Evolutionary conservation across 2,329 filamentous ascomycete species (phyloP).

Genomic region (Calonectria naviculata): DNA sequence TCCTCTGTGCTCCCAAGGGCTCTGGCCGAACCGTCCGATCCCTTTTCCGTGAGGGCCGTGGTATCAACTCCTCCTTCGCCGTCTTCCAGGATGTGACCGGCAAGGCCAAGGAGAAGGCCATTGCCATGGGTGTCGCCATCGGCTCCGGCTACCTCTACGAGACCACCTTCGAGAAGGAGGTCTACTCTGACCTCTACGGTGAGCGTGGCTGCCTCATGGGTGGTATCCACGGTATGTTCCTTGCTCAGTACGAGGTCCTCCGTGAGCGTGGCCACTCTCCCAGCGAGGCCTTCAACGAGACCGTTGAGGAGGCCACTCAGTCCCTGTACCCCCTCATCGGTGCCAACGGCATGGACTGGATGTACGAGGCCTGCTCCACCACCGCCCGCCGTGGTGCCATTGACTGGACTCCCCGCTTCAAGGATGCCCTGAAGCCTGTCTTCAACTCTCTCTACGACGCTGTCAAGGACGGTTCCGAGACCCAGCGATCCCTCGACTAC

Average conservation of each 20-base stretch:
- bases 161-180: slow-evolving; percentile 99
- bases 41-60: slow-evolving; percentile 98
- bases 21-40: slow-evolving; percentile 98
- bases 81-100: slow-evolving; percentile 99
- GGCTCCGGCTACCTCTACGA: slow-evolving; percentile 99
- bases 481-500: slow-evolving; percentile 95
- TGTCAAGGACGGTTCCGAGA: slow-evolving; percentile 92
- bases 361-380: slow-evolving; percentile 99
- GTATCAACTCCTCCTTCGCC: slow-evolving; percentile 99
- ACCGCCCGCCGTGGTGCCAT: slow-evolving; percentile 98
- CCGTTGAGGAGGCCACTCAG: slow-evolving; percentile 99
- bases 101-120: slow-evolving; percentile 97
- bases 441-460: slow-evolving; percentile 98
- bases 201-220: slow-evolving; percentile 99
- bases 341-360: slow-evolving; percentile 99
- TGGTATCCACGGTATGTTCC: slow-evolving; percentile 99
- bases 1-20: slow-evolving; percentile 99
- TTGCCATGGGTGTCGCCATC: slow-evolving; percentile 96
- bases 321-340: slow-evolving; percentile 97
- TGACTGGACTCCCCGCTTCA: slow-evolving; percentile 98
- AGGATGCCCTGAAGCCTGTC: slow-evolving; percentile 97
- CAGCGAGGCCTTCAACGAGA: slow-evolving; percentile 99
- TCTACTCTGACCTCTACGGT: slow-evolving; percentile 99
- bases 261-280: slow-evolving; percentile 98
- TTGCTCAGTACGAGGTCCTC: slow-evolving; percentile 99